Percentiles rank a stretch among this genome's conserved stretches.
Conservation (phyloP, 1,284 basidiomycete genomes). For the Mycosarcoma maydis region DNA sequence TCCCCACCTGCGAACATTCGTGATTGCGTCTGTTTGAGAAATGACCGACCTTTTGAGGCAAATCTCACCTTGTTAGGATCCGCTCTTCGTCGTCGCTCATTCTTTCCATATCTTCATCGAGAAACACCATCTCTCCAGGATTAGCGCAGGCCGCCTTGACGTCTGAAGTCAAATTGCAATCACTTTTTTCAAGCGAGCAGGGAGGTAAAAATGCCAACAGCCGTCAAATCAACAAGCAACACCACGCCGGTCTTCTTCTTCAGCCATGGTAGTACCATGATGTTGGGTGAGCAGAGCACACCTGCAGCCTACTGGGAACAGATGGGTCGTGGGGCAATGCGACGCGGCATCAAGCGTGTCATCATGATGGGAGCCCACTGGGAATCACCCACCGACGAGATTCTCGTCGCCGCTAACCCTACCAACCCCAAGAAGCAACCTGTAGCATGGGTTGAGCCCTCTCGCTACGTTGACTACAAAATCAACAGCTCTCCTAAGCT, state of each 20-base stretch:
- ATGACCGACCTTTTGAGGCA: too few relatives aligned
- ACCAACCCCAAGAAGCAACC: constrained; percentile 52
- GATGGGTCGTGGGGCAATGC: constrained; percentile 50
- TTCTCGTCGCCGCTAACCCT: constrained; percentile 49
- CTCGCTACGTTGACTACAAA: constrained; percentile 48
- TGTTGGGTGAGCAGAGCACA: constrained; percentile 50
- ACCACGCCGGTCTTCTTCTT: constrained; percentile 33
- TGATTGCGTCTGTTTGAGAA: too few relatives aligned
- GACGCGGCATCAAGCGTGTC: constrained; percentile 53
- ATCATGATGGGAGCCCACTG: constrained; percentile 62
- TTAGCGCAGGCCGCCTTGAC: background rate
- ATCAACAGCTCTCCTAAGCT: constrained; percentile 39
- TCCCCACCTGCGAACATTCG: background rate
- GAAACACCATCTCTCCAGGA: too few relatives aligned
- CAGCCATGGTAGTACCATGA: constrained; percentile 55
- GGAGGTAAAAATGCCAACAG: constrained; percentile 7
- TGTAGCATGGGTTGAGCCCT: constrained; percentile 48
- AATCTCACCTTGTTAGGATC: too few relatives aligned
- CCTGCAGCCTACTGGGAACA: constrained; percentile 56
- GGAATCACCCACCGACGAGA: constrained; percentile 45
- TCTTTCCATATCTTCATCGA: too few relatives aligned
- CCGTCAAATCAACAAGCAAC: constrained; percentile 14
- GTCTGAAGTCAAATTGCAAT: background rate
- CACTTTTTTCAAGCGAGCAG: too few relatives aligned
- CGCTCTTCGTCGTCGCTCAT: background rate